These are phyloP conservation scores for Chaetomium sp. DNA, from an alignment of 2,329 filamentous ascomycete genomes.

Conservation along the genomic window DNA sequence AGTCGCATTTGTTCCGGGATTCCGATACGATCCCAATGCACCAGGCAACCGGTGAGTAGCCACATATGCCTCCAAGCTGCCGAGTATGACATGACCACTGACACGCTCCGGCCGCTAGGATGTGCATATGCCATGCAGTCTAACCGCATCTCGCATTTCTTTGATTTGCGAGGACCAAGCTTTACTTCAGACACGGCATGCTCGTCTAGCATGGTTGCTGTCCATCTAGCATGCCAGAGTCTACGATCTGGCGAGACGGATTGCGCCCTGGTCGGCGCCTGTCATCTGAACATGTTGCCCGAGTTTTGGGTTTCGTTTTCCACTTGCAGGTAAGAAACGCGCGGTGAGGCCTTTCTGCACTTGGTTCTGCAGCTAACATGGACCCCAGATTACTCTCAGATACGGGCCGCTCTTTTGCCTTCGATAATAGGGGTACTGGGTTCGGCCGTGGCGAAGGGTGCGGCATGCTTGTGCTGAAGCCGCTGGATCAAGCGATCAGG, in stretches of 20 bases:
- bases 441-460: slow-evolving; percentile 65
- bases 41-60: slow-evolving; percentile 50
- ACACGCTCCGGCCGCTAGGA: slow-evolving; percentile 38
- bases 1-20: slow-evolving; percentile 49
- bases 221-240: slow-evolving; percentile 55
- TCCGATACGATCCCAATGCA: slow-evolving; percentile 53
- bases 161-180: slow-evolving; percentile 56
- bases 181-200: slow-evolving; percentile 57
- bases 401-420: slow-evolving; percentile 55
- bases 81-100: neutral
- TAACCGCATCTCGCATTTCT: slow-evolving; percentile 58
- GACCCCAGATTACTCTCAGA: slow-evolving; percentile 50
- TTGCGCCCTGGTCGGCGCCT: slow-evolving; percentile 51
- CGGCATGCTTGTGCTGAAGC: slow-evolving; percentile 59
- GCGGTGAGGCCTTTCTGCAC: too few relatives aligned
- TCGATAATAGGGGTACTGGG: slow-evolving; percentile 55
- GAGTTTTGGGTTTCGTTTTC: slow-evolving; percentile 52
- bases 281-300: slow-evolving; percentile 51
- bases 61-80: neutral
- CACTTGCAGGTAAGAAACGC: slow-evolving; percentile 45
- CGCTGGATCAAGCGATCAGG: slow-evolving; percentile 54
- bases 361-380: neutral
- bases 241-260: slow-evolving; percentile 50
- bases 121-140: slow-evolving; percentile 56
- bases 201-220: slow-evolving; percentile 53